Evolutionary conservation across 1,284 basidiomycete genomes (phyloP), one percentile per base, ranked within the genome.

Genomic region (Polyporus tsugae): DNA sequence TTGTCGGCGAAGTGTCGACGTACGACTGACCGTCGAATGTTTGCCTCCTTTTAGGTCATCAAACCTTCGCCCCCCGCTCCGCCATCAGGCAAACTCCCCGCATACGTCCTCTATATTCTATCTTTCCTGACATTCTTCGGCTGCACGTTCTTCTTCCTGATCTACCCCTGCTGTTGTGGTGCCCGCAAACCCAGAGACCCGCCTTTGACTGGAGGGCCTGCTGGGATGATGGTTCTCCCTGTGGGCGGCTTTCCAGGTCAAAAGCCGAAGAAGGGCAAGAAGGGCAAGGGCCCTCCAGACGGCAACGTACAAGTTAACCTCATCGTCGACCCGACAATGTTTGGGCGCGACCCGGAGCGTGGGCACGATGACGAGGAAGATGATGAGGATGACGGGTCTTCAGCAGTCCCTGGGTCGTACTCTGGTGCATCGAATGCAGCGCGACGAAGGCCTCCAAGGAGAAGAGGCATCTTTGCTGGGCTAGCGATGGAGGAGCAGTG

Each of bases 241-340:
- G 84, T 91, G 1, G 83, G 85, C 65, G 80, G 81, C 22, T 75
- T 85, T 6, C 82, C 82, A 0, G 80, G 78, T 2, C 83, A 76
- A 10, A 76, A 82, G 69, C 80, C 81, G 64, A 77, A 81, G 68
- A 83, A 80, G 64, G 76, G 73, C 33, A 80, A 79, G 67, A 77
- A 75, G 42, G 70, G 71, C 52, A 76, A 81, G 68, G 77, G 76
- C 11, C 75, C 76, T 42, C 75, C 72, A 10, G 76, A 75, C 58
- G 82, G 83, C 53, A 82, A 86, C 72, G 86, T 92, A 0, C 90
- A 91, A 68, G 89, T 91, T 63, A 92, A 91, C 75, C 81, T 91
- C 58, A 91, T 91, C 70, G 88, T 91, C 39, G 89, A 91, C 75
- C 90, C 90, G 9, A 80, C 81, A 3, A 85, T 86, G 70, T 89